Base-by-base conservation (phyloP, 1,284 basidiomycete genomes). In the Golubevia pallescens region DNA sequence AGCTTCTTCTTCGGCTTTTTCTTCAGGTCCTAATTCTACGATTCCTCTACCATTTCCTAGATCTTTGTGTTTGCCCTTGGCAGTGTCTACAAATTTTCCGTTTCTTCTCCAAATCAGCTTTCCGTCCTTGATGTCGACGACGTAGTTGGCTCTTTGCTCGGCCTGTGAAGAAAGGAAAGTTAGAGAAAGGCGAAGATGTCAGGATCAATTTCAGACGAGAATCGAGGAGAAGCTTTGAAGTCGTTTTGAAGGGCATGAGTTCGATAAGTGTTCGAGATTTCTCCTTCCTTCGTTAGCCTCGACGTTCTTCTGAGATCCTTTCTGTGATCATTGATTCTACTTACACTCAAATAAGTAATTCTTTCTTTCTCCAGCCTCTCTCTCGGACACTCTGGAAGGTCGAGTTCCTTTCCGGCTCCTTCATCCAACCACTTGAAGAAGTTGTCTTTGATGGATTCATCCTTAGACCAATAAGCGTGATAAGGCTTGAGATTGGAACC, bases 111-210 rank as follows among this genome's bases (percentile, higher is more conserved):
- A 93, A n/a, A 89, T 86, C 16, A 93, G 87, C 67, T 88, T 88
- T 1, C 92, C 92, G n/a, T 90, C 86, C 0, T 87, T 71, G n/a
- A 79, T 68, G 71, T 90, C 90, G 62, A 91, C 90, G 2, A 93
- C 88, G 77, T 93, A 93, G 77, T 92, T 92, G 21, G 90, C 86
- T 6, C 92, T 87, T 86, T 93, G 91, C 73, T 92, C 90, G 1
- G 89, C 88, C 34, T 38, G 34, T 10, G 5, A 38, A 38, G 5
- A 38, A 4, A 38, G 34, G 34, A 28, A 56, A 28, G 13, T 3
- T n/a, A 28, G 8, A 56, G 4, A 21, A 21, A 28, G 24, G 10
- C 5, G 2, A 89, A 90, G 1, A 92, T 87, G 82, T n/a, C n/a
- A n/a, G n/a, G n/a, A n/a, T n/a, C n/a, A n/a, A n/a, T n/a, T n/a